These are phyloP conservation scores for Lipomyces sp. DNA, from an alignment of 805 yeast species.

Conservation along the genomic window DNA sequence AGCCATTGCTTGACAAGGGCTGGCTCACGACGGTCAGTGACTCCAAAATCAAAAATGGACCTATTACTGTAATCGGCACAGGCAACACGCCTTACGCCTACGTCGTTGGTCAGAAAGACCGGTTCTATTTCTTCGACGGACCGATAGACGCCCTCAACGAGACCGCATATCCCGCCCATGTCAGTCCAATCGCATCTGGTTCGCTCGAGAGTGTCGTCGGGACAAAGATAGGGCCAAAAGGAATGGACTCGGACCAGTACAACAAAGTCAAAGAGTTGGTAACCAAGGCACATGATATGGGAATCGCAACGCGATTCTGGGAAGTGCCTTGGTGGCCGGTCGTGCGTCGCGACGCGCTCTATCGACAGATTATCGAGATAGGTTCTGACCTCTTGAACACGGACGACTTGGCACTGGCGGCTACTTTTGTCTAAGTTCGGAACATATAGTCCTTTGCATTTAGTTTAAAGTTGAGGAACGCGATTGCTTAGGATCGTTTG, in stretches of 20 bases:
- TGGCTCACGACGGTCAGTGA: constrained; percentile 55
- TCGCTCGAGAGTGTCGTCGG: constrained; percentile 40
- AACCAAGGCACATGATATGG: constrained; percentile 54
- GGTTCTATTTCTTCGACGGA: constrained; percentile 59
- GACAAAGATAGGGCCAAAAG: constrained; percentile 40
- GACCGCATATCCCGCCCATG: constrained; percentile 39
- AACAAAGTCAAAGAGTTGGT: constrained; percentile 43
- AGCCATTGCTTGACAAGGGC: constrained; percentile 53
- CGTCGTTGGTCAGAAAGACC: constrained; percentile 41
- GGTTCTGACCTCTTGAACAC: constrained; percentile 67
- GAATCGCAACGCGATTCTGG: constrained; percentile 68
- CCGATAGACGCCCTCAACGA: constrained; percentile 47
- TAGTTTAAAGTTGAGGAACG: neutral
- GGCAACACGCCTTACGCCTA: constrained; percentile 63
- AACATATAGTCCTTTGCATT: neutral
- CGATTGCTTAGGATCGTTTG: too few relatives aligned
- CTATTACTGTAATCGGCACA: constrained; percentile 66
- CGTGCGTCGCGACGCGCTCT: constrained; percentile 51
- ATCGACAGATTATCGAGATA: constrained; percentile 54
- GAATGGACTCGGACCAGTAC: constrained; percentile 48
- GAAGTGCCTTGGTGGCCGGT: constrained; percentile 73
- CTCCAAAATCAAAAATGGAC: constrained; percentile 52
- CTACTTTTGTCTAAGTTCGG: constrained; percentile 25
- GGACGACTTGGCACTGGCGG: constrained; percentile 59
- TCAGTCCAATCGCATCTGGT: constrained; percentile 49